These are phyloP conservation scores for Sarcodon aspratus DNA, from an alignment of 768 basidiomycete genomes.

Conservation along the genomic window DNA sequence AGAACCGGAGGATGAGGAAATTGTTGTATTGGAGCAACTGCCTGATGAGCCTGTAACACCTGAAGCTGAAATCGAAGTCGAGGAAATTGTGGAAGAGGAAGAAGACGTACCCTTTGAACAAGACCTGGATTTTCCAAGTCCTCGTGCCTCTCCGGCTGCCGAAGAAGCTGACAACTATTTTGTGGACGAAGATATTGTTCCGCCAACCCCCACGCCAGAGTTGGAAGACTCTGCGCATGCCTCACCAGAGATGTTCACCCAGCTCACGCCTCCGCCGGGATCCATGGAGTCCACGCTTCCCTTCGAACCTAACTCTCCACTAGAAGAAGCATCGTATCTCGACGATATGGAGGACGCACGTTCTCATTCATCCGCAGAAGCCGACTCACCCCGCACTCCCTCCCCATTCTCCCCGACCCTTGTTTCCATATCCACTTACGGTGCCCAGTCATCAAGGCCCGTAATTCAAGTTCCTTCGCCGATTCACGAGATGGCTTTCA, in stretches of 20 bases:
- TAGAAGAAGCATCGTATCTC: background rate
- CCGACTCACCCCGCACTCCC: background rate
- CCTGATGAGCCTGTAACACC: background rate
- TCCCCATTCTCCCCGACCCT: slow-evolving; percentile 6
- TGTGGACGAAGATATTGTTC: background rate
- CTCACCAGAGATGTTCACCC: background rate
- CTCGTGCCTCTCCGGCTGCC: background rate
- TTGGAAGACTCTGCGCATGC: background rate
- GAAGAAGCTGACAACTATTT: background rate
- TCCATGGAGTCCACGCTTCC: background rate
- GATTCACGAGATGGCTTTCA: background rate
- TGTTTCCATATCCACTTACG: background rate
- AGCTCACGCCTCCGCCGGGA: background rate
- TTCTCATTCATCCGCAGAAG: background rate
- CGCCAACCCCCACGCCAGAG: background rate
- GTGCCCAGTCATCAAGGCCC: background rate
- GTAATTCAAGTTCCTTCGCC: background rate
- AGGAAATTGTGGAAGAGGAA: background rate
- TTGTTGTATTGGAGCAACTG: background rate
- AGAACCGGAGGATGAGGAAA: background rate
- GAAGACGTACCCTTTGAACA: background rate
- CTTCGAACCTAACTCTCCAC: background rate
- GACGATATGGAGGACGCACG: background rate
- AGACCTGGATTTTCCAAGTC: background rate
- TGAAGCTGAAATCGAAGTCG: background rate